phyloP scores from a whole-genome alignment of 2,329 filamentous ascomycete genomes.

The Ophiostoma himal-ulmi region DNA sequence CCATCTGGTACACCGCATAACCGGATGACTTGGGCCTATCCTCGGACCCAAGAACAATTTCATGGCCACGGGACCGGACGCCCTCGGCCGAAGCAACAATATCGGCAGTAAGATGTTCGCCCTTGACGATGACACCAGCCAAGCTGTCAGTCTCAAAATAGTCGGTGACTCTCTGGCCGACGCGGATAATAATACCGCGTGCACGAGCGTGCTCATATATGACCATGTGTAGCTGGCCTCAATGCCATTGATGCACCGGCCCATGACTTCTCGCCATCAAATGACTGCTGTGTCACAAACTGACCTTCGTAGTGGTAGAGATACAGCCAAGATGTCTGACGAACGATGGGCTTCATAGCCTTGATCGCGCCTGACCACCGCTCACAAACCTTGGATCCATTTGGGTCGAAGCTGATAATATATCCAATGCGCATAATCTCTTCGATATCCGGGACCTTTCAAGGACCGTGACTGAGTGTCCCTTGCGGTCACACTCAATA shows the following conservation, averaged over 20 bases:
- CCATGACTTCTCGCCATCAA: slow-evolving; percentile 29
- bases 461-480: slow-evolving; percentile 35
- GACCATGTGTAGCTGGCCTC: slow-evolving; percentile 48
- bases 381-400: slow-evolving; percentile 51
- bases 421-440: slow-evolving; percentile 34
- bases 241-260: slow-evolving; percentile 50
- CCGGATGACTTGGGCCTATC: slow-evolving; percentile 40
- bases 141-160: slow-evolving; percentile 41
- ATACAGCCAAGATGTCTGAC: slow-evolving; percentile 32
- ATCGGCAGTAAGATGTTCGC: background rate
- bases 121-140: background rate
- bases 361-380: slow-evolving; percentile 49
- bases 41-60: slow-evolving; percentile 42
- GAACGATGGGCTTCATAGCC: slow-evolving; percentile 46
- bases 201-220: slow-evolving; percentile 47
- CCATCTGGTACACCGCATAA: slow-evolving; percentile 40
- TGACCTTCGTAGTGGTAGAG: background rate
- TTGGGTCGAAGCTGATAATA: slow-evolving; percentile 50
- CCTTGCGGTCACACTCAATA: background rate
- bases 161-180: slow-evolving; percentile 41
- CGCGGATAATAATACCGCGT: slow-evolving; percentile 44
- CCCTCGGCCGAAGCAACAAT: background rate
- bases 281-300: background rate
- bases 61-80: slow-evolving; percentile 41
- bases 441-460: slow-evolving; percentile 29